phyloP scores from a whole-genome alignment of 805 yeast genomes.

The Priceomyces medius region DNA sequence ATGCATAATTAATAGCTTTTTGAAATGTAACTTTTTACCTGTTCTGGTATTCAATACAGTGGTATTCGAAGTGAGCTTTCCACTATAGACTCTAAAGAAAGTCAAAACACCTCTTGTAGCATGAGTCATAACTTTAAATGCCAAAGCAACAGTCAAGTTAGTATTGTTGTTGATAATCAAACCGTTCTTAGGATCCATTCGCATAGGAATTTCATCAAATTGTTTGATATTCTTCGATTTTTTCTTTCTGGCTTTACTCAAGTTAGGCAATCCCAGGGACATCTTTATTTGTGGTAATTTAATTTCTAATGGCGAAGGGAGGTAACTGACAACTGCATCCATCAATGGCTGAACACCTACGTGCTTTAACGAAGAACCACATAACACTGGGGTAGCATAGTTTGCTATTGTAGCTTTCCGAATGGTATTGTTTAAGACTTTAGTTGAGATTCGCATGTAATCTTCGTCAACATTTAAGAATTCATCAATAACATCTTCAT shows the following conservation, averaged over 20 bases:
- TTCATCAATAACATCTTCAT: slow-evolving; percentile 73
- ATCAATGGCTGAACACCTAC: slow-evolving; percentile 93
- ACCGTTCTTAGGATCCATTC: slow-evolving; percentile 44
- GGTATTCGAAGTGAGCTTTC: slow-evolving; percentile 62
- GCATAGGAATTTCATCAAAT: slow-evolving; percentile 6
- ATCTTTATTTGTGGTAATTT: slow-evolving; percentile 52
- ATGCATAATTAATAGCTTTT: slow-evolving; percentile 77
- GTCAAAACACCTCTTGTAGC: slow-evolving; percentile 80
- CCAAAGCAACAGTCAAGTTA: slow-evolving; percentile 72
- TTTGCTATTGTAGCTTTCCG: slow-evolving; percentile 59
- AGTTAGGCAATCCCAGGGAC: slow-evolving; percentile 10
- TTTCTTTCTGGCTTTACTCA: slow-evolving; percentile 16
- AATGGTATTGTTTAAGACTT: slow-evolving; percentile 57
- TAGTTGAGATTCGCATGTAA: slow-evolving; percentile 61
- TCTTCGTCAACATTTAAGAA: slow-evolving; percentile 72
- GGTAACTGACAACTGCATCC: slow-evolving; percentile 73
- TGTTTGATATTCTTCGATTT: slow-evolving; percentile 8
- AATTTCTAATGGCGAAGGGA: slow-evolving; percentile 80
- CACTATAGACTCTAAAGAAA: slow-evolving; percentile 86
- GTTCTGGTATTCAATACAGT: slow-evolving; percentile 68
- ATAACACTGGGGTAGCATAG: slow-evolving; percentile 71
- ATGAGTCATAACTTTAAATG: slow-evolving; percentile 89
- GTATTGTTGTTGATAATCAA: slow-evolving; percentile 54
- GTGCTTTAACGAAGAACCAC: slow-evolving; percentile 91
- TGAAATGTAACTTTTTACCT: slow-evolving; percentile 62